A percentile compares a stretch with the other conserved stretches of the same genome.
phyloP scores from a whole-genome alignment of 371 early-diverging fungal species.

The Smittium culicis region DNA sequence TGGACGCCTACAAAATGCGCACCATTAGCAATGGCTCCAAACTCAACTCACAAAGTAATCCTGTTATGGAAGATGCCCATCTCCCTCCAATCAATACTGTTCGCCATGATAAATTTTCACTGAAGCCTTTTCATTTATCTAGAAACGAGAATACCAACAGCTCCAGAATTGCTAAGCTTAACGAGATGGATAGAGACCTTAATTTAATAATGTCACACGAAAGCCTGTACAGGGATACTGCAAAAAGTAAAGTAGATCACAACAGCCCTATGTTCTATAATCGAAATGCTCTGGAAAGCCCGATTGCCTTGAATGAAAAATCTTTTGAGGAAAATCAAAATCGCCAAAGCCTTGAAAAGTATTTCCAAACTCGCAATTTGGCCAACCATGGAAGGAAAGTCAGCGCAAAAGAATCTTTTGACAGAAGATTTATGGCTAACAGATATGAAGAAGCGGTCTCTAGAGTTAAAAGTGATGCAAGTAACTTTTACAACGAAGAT shows the following conservation, averaged over 20 bases:
- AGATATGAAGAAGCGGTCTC: too few species aligned
- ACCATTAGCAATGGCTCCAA: background rate
- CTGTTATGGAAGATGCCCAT: background rate
- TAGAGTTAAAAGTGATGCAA: too few species aligned
- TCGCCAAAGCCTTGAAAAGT: too few species aligned
- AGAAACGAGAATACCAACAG: background rate
- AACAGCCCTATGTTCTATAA: background rate
- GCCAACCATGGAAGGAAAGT: too few species aligned
- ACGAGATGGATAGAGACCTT: background rate
- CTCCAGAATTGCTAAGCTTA: background rate
- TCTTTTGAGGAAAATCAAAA: too few species aligned
- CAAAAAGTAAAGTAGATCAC: background rate
- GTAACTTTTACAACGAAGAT: too few species aligned
- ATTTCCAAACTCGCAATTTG: too few species aligned
- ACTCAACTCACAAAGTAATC: background rate
- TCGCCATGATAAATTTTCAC: background rate
- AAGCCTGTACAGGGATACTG: background rate
- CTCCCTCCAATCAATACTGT: background rate
- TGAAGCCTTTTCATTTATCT: background rate
- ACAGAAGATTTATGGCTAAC: too few species aligned
- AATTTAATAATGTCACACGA: background rate
- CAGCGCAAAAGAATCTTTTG: too few species aligned
- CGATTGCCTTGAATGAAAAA: too few species aligned
- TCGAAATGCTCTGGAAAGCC: background rate
- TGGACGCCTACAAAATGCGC: background rate